A percentile compares a stretch with the other conserved stretches of the same genome.
Conservation (phyloP, 306 rosid genomes). For the Alnus rubra region DNA sequence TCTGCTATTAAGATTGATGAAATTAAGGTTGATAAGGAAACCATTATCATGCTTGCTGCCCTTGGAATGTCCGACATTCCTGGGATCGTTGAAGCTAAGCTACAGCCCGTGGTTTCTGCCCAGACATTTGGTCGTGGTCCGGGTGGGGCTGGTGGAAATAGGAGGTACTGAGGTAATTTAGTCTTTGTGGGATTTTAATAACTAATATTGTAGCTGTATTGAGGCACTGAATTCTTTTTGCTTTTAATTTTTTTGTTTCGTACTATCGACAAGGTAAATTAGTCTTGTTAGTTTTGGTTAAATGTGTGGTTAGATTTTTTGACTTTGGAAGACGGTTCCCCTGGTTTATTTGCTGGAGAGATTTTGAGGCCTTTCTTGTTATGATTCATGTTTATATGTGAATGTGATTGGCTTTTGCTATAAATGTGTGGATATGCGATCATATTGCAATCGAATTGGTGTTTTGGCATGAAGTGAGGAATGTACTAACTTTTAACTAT, state of each 20-base stretch:
- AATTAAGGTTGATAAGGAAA: conserved; percentile 40
- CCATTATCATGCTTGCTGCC: conserved; percentile 36
- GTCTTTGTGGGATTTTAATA: neutral
- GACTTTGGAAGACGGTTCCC: neutral
- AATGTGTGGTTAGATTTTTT: neutral
- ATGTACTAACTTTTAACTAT: too few relatives aligned
- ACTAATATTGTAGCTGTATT: neutral
- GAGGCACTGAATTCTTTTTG: neutral
- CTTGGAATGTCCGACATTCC: conserved; percentile 3
- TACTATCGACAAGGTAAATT: neutral
- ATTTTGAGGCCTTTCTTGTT: neutral
- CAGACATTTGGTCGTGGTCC: conserved; percentile 37
- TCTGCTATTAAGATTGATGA: conserved; percentile 30
- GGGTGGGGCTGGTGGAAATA: conserved; percentile 29
- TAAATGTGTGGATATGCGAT: neutral
- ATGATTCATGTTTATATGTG: neutral
- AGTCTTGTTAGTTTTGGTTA: neutral
- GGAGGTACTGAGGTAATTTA: conserved; percentile 33
- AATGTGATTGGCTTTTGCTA: neutral
- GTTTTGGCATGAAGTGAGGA: neutral
- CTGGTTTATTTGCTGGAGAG: neutral
- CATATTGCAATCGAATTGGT: neutral
- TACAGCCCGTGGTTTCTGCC: conserved; percentile 19
- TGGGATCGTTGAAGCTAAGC: conserved; percentile 33
- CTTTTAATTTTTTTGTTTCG: neutral